A percentile compares a stretch with the other conserved stretches of the same genome.
Evolutionary conservation across 2,329 filamentous ascomycete species (phyloP).

Genomic region (Lasiodiplodia theobromae): DNA sequence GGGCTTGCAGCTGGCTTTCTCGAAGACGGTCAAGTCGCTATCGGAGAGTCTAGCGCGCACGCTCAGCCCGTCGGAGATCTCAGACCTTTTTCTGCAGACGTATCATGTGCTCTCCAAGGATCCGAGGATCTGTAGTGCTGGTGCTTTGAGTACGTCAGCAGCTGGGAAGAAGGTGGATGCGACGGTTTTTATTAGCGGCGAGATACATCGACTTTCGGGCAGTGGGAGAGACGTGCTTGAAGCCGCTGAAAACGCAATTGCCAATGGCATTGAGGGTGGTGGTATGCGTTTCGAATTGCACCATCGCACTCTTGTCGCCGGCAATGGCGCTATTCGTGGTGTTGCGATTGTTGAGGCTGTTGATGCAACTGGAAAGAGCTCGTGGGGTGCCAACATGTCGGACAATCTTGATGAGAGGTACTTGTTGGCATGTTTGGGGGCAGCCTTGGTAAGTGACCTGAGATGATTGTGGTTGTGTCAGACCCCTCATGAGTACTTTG

Average conservation of each 20-base stretch:
- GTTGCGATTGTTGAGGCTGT: not conserved
- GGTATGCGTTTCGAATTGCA: not conserved
- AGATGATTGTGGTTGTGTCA: too few species aligned
- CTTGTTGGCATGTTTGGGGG: not conserved
- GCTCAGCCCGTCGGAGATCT: slow-evolving; percentile 83
- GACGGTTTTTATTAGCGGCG: not conserved
- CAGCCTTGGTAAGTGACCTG: not conserved
- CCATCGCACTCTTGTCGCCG: not conserved
- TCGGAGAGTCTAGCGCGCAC: slow-evolving; percentile 84
- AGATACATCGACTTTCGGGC: not conserved
- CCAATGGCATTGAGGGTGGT: not conserved
- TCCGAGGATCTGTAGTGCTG: not conserved
- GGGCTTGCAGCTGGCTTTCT: slow-evolving; percentile 84
- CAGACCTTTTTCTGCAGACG: slow-evolving; percentile 82
- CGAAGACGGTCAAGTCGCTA: slow-evolving; percentile 80
- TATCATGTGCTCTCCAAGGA: slow-evolving; percentile 81
- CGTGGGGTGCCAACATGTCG: not conserved
- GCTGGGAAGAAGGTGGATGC: not conserved
- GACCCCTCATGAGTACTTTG: too few species aligned
- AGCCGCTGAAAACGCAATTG: not conserved
- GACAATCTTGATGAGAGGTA: not conserved
- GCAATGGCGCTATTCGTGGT: not conserved
- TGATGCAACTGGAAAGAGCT: not conserved
- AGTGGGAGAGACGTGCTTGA: not conserved
- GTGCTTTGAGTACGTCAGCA: not conserved